Percentiles rank a stretch among this genome's conserved stretches.
Conservation (phyloP, 371 early-diverging fungal genomes). For the Rhizomucor pusillus region DNA sequence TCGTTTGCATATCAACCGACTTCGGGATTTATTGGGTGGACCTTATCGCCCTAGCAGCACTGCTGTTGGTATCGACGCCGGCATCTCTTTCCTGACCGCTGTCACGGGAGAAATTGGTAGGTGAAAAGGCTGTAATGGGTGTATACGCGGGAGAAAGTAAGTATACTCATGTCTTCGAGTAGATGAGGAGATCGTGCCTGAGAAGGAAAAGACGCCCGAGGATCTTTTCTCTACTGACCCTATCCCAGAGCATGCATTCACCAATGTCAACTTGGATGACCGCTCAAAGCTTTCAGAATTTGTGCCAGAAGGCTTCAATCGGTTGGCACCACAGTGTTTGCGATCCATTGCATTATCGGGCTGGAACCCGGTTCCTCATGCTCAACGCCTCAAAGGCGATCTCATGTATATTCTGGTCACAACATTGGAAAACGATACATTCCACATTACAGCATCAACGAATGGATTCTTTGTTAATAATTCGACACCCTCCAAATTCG, state of each 20-base stretch:
- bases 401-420: conserved; percentile 79
- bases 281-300: conserved; percentile 54
- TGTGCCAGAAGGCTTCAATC: conserved; percentile 52
- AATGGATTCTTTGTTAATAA: conserved; percentile 88
- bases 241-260: conserved; percentile 57
- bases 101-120: conserved; percentile 65
- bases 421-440: conserved; percentile 78
- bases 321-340: conserved; percentile 66
- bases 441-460: conserved; percentile 84
- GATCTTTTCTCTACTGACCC: conserved; percentile 40
- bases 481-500: conserved; percentile 72
- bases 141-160: neutral
- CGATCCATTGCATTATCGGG: conserved; percentile 77
- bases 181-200: conserved; percentile 42
- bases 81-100: conserved; percentile 65
- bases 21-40: conserved; percentile 82
- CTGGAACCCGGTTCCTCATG: conserved; percentile 90
- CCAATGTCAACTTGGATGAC: conserved; percentile 52
- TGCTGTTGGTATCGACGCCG: conserved; percentile 73
- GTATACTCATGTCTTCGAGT: neutral
- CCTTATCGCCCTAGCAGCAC: conserved; percentile 69
- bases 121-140: conserved; percentile 4
- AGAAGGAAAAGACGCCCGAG: conserved; percentile 41
- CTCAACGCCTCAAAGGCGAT: conserved; percentile 77
- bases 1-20: conserved; percentile 82